Evolutionary conservation across 192 early-diverging fungal species (phyloP).

Genomic region (Phlyctochytrium bullatum): DNA sequence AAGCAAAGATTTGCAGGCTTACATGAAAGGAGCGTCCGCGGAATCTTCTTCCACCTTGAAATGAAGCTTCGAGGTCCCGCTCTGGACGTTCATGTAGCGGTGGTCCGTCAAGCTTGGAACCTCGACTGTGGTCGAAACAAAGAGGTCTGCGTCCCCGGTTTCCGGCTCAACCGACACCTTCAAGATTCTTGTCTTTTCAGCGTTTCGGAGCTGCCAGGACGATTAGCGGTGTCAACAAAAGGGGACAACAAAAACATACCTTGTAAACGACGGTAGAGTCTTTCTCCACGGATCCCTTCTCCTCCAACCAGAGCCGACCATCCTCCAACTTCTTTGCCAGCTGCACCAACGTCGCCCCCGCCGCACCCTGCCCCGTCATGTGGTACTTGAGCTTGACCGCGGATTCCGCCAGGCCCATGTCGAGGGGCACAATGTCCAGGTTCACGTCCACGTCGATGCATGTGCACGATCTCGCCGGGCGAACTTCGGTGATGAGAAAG

Average conservation of each 20-base stretch:
- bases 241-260: no score
- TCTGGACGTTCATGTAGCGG: constrained; percentile 24
- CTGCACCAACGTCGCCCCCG: not conserved
- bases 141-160: constrained; percentile 32
- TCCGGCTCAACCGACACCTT: not conserved
- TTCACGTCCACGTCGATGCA: constrained; percentile 29
- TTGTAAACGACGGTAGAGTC: not conserved
- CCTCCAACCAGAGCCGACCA: not conserved
- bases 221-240: no score
- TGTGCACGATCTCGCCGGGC: constrained; percentile 11
- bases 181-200: not conserved
- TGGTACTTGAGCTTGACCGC: constrained; percentile 13
- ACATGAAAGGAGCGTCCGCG: constrained; percentile 22
- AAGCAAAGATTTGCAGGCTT: constrained; percentile 15
- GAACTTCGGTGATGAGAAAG: constrained; percentile 16
- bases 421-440: constrained; percentile 22
- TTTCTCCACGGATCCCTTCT: not conserved
- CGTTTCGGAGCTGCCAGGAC: not conserved
- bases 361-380: not conserved
- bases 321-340: not conserved
- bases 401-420: constrained; percentile 10
- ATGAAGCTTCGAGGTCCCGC: constrained; percentile 4
- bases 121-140: constrained; percentile 31
- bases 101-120: constrained; percentile 33
- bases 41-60: constrained; percentile 7